Conservation (phyloP, 257 asterid species). For the Nicotiana otophora region DNA sequence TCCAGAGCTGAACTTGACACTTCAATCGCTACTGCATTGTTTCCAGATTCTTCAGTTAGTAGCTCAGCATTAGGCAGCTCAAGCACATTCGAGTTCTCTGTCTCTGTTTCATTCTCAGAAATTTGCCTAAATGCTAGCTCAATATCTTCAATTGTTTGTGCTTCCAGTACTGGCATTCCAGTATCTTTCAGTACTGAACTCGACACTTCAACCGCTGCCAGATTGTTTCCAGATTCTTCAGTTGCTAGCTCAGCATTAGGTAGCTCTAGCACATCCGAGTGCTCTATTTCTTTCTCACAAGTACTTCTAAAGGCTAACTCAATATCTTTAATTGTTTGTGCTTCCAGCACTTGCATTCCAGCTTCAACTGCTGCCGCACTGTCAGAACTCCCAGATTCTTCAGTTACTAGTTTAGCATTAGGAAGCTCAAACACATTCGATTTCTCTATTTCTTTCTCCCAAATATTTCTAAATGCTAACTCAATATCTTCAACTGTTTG, state of each 20-base stretch:
- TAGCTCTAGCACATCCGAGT: constrained; percentile 12
- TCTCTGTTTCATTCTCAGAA: constrained; percentile 6
- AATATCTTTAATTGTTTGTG: constrained; percentile 21
- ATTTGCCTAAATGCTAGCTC: constrained; percentile 19
- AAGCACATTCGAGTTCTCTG: constrained; percentile 15
- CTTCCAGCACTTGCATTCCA: constrained; percentile 28
- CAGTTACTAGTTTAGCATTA: constrained; percentile 4
- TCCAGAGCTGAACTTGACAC: not conserved
- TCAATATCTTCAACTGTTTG: not conserved
- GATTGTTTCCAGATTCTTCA: not conserved
- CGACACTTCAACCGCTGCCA: not conserved
- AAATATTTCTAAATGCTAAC: not conserved
- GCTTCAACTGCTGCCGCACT: constrained; percentile 1
- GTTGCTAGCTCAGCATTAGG: not conserved
- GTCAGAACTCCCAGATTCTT: constrained; percentile 9
- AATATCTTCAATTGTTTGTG: constrained; percentile 21
- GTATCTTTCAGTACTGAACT: not conserved
- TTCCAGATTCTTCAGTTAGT: not conserved
- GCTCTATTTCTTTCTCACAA: not conserved
- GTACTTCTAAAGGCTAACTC: constrained; percentile 17
- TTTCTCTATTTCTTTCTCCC: not conserved
- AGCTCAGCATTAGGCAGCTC: not conserved
- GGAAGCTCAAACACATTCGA: not conserved
- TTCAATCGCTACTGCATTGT: not conserved
- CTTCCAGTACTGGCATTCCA: not conserved